Evolutionary conservation across 768 basidiomycete species (phyloP).

Genomic region (Termitomyces heimii): DNA sequence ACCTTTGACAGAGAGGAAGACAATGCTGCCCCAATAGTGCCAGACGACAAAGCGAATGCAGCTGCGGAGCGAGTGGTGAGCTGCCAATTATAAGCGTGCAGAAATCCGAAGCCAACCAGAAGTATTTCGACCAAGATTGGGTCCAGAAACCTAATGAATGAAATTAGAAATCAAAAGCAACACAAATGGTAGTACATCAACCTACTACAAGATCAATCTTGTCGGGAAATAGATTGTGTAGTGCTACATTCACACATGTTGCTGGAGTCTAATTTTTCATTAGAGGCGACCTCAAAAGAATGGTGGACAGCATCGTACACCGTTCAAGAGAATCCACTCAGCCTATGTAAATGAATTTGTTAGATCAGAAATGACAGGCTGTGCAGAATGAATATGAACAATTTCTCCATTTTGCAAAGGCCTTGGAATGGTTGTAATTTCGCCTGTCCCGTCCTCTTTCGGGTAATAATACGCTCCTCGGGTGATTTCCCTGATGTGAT

Average conservation of each 20-base stretch:
- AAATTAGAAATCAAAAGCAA: neutral
- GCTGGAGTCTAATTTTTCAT: constrained; percentile 66
- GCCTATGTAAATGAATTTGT: constrained; percentile 26
- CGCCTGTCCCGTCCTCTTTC: constrained; percentile 61
- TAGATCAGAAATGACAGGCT: neutral
- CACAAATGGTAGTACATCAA: constrained; percentile 10
- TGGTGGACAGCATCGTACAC: constrained; percentile 38
- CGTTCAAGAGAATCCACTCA: constrained; percentile 91
- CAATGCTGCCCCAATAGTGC: constrained; percentile 89
- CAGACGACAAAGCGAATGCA: constrained; percentile 85
- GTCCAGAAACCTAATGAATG: constrained; percentile 65
- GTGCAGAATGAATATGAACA: constrained; percentile 23
- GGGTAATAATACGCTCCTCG: constrained; percentile 77
- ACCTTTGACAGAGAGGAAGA: constrained; percentile 65
- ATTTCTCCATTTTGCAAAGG: constrained; percentile 72
- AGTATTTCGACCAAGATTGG: constrained; percentile 81
- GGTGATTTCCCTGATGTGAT: constrained; percentile 69
- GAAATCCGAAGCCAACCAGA: constrained; percentile 44
- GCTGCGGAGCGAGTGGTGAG: constrained; percentile 32
- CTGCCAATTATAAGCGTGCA: constrained; percentile 1
- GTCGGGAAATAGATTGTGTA: constrained; percentile 83
- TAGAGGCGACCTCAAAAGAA: constrained; percentile 2
- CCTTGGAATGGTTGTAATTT: constrained; percentile 53
- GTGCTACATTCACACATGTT: constrained; percentile 84
- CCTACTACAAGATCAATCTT: constrained; percentile 86